Conservation (phyloP, 768 basidiomycete species). For the Mycena olivaceomarginata region DNA sequence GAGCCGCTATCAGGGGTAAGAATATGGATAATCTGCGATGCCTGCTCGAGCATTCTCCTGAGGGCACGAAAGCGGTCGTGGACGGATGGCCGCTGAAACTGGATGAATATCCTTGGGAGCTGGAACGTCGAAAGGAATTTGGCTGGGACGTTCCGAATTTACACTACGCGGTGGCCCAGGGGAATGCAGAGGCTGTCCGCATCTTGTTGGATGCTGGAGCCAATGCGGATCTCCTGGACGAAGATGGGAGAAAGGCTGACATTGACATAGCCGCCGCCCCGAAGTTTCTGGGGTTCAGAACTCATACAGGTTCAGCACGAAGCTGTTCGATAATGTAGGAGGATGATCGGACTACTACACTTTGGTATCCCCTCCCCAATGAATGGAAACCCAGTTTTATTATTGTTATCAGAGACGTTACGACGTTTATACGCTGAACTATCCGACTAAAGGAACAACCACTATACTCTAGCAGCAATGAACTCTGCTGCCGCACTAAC, state of each 20-base stretch:
- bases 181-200: neutral
- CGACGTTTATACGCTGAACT: too few species aligned
- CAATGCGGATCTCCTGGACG: constrained; percentile 6
- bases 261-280: neutral
- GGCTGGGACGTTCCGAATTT: constrained; percentile 32
- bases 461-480: too few species aligned
- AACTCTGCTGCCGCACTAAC: too few species aligned
- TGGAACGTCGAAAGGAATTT: neutral
- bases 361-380: too few species aligned
- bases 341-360: too few species aligned
- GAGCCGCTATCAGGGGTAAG: neutral
- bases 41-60: constrained; percentile 26
- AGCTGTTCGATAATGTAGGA: neutral
- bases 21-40: constrained; percentile 16
- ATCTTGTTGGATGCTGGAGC: constrained; percentile 28
- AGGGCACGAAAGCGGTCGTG: constrained; percentile 21
- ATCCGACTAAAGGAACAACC: too few species aligned
- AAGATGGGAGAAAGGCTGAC: neutral
- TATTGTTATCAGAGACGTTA: too few species aligned
- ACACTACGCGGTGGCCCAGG: constrained; percentile 19
- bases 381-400: too few species aligned
- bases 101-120: neutral
- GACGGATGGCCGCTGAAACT: constrained; percentile 25
- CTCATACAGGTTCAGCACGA: neutral
- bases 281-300: too few species aligned